These are phyloP conservation scores for Nicotiana knightiana DNA, from an alignment of 257 asterid genomes.

Conservation along the genomic window DNA sequence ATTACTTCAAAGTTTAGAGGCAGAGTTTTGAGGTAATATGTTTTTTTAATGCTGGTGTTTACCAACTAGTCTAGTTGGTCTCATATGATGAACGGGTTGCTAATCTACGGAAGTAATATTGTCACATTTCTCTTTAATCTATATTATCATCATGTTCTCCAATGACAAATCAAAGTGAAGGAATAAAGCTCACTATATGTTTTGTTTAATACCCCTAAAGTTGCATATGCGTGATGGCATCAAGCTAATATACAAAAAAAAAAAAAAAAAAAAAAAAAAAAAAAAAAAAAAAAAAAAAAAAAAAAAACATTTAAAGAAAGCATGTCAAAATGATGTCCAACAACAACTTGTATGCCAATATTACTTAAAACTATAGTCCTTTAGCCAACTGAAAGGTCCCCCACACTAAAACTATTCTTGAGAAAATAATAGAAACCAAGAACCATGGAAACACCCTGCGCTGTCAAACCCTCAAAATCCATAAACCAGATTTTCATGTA, in stretches of 20 bases:
- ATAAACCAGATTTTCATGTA: neutral
- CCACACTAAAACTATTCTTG: constrained; percentile 17
- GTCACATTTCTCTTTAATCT: constrained; percentile 17
- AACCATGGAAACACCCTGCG: neutral
- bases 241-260: constrained; percentile 9
- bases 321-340: constrained; percentile 24
- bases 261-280: neutral
- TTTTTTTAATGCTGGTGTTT: constrained; percentile 4
- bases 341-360: constrained; percentile 4
- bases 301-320: neutral
- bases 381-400: constrained; percentile 28
- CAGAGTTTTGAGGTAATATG: neutral
- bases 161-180: constrained; percentile 6
- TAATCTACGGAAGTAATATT: constrained; percentile 31
- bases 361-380: neutral
- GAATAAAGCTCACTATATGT: constrained; percentile 12
- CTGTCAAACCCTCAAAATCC: neutral
- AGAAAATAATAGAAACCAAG: constrained; percentile 10
- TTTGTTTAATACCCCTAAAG: constrained; percentile 15
- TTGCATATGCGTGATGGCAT: constrained; percentile 15
- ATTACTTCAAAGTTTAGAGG: neutral
- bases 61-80: constrained; percentile 3
- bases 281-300: neutral
- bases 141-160: constrained; percentile 1
- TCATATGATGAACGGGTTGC: constrained; percentile 17